Conservation (phyloP, 306 rosid species). For the Phaseolus lunatus region DNA sequence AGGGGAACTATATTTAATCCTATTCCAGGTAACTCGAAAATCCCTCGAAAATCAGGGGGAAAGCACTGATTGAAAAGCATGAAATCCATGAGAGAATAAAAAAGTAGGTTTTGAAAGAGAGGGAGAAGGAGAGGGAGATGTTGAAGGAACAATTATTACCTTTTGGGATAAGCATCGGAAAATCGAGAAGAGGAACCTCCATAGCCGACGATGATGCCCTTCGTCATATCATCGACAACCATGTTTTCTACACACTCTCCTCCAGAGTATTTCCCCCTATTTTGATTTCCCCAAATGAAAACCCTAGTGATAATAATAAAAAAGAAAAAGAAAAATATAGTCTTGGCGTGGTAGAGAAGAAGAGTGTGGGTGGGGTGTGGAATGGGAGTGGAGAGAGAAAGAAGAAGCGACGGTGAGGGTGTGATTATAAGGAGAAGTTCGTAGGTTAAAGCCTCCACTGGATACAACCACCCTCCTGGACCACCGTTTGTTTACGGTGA, state of each 20-base stretch:
- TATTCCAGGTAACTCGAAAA: constrained; percentile 56
- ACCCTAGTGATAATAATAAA: constrained; percentile 25
- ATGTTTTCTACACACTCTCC: constrained; percentile 42
- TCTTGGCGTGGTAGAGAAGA: neutral
- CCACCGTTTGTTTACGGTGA: constrained; percentile 66
- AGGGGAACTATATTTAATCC: constrained; percentile 57
- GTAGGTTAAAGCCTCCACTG: constrained; percentile 63
- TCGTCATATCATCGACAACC: constrained; percentile 78
- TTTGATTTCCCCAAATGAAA: neutral
- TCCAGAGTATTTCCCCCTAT: constrained; percentile 25
- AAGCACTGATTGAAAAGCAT: constrained; percentile 65
- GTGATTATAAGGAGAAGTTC: constrained; percentile 53
- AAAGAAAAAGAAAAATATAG: neutral
- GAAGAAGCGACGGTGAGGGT: constrained; percentile 31
- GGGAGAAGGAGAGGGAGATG: constrained; percentile 47
- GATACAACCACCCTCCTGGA: constrained; percentile 50
- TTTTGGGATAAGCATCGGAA: constrained; percentile 76
- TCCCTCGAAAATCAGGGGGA: constrained; percentile 69
- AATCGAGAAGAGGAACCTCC: constrained; percentile 74
- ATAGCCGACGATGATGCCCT: constrained; percentile 62
- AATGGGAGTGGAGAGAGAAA: constrained; percentile 44
- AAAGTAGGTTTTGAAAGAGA: constrained; percentile 1
- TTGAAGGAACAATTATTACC: constrained; percentile 63
- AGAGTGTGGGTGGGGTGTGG: constrained; percentile 13
- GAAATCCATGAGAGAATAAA: constrained; percentile 56